Base-by-base conservation (phyloP, 768 basidiomycete genomes). In the Mycena belliarum region DNA sequence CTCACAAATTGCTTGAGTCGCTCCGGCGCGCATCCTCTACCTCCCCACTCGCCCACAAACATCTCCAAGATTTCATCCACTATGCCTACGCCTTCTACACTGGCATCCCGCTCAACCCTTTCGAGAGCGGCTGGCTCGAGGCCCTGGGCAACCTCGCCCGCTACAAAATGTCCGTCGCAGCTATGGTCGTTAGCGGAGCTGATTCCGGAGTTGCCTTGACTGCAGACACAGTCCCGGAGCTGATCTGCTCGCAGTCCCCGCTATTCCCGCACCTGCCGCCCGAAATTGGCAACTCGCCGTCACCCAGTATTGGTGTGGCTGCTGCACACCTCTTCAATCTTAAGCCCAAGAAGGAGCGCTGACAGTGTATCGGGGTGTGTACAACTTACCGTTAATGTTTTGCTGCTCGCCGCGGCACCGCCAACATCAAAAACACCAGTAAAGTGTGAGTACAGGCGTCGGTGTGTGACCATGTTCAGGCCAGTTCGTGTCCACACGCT, bases 41-140 rank as follows among this genome's bases (percentile, higher is more conserved):
- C 2, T 83, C 82, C 3, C 75, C 75, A 7, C 76, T 87, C 51
- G 92, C 94, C 4, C 80, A 95, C 25, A 96, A 99, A 60, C 91
- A 94, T 58, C 83, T 98, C 0, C 91, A 94, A 67, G 95, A 95
- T 60, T 95, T 95, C 64, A 93, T 97, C 41, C 93, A 95, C 65
- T 97, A 93, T 63, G 91, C 96, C 0, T 99, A 98, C 74, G 87
- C 86, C 0, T 96, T 95, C 66, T 98, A 98, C 75, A 89, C 94
- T 0, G 86, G 88, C 37, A 81, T 98, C 3, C 77, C 77, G 1
- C 80, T 98, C 43, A 73, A 70, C 2, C 70, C 75, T 8, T 97
- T 93, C 77, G 85, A 87, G 57, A 76, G 83, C 2, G 87, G 88
- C 18, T 99, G 97, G 97, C 83, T 98, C 49, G 97, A 99, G 70